phyloP scores from a whole-genome alignment of 2,329 filamentous ascomycete genomes.

The Penicillium polonicum region DNA sequence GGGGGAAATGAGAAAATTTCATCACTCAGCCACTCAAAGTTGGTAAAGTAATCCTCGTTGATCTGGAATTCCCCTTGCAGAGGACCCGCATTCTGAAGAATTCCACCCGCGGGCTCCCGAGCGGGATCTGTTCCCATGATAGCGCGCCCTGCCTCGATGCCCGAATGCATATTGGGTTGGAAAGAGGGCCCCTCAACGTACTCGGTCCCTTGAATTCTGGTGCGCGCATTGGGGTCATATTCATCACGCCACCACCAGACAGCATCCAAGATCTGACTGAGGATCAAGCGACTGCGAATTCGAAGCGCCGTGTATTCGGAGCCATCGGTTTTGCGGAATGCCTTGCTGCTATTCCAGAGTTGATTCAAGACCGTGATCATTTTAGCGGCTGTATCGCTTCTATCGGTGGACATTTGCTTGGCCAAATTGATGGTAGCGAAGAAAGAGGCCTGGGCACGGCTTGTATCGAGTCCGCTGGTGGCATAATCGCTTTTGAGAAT shows the following conservation, averaged over 20 bases:
- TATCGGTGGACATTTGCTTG: conserved; percentile 40
- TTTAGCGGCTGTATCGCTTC: conserved; percentile 37
- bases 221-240: conserved; percentile 32
- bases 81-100: conserved; percentile 1
- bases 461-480: conserved; percentile 32
- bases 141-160: conserved; percentile 11
- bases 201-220: conserved; percentile 13
- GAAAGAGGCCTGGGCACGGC: conserved; percentile 34
- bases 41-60: conserved; percentile 40
- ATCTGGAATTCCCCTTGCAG: conserved; percentile 27
- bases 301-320: conserved; percentile 36
- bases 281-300: conserved; percentile 40
- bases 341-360: conserved; percentile 44
- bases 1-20: conserved; percentile 30
- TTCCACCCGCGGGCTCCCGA: conserved; percentile 4
- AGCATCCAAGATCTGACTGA: conserved; percentile 40
- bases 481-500: conserved; percentile 38
- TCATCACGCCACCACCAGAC: conserved; percentile 49
- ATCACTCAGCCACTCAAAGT: conserved; percentile 42
- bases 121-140: conserved; percentile 4
- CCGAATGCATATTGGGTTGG: conserved; percentile 1
- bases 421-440: conserved; percentile 41
- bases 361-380: conserved; percentile 36
- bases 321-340: conserved; percentile 42
- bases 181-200: conserved; percentile 15